Base-by-base conservation (phyloP, 306 rosid genomes). In the Medicago ruthenica region DNA sequence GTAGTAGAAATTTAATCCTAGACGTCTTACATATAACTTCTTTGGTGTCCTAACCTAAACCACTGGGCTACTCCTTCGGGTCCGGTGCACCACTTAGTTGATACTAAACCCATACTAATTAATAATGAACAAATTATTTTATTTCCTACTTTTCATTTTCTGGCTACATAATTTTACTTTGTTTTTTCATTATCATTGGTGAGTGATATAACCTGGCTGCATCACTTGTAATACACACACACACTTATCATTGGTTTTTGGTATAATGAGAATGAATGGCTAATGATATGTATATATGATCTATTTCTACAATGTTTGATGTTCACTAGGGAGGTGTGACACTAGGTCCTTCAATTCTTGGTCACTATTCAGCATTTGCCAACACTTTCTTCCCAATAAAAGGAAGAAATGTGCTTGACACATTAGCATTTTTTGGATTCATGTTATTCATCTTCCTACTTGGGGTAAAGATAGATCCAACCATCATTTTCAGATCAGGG, bases 331-430 rank as follows among this genome's bases (percentile, higher is more conserved):
- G 88, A 65, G 96, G 93, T 54, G 61, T 90, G 45, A 72, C 88
- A 15, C 83, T 90, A 76, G 92, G 97, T 37, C 93, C 97, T 34
- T 88, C 91, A 21, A 12, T 92, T 67, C 84, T 92, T 11, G 96
- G 93, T 14, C 73, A 34, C 47, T 58, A n/a, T 57, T 16, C 81
- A 70, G 22, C 51, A 80, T 86, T 87, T n/a, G 55, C 84, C 3
- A 45, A 44, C 70, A 76, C 45, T 79, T 71, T 86, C 41, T 89
- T 90, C 70, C 96, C 96, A 31, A 0, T 73, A 14, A 86, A 42
- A 81, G 87, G 85, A 55, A 81, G 42, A 67, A 71, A 20, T 41
- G 20, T 86, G 63, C 77, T 90, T 11, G 95, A 93, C 18, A 89
- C 89, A 4, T 9, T 88, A 2, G 83, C 90, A 12, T 34, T 75